These are phyloP conservation scores for Clonostachys rhizophaga DNA, from an alignment of 2,329 filamentous ascomycete genomes.

Conservation along the genomic window DNA sequence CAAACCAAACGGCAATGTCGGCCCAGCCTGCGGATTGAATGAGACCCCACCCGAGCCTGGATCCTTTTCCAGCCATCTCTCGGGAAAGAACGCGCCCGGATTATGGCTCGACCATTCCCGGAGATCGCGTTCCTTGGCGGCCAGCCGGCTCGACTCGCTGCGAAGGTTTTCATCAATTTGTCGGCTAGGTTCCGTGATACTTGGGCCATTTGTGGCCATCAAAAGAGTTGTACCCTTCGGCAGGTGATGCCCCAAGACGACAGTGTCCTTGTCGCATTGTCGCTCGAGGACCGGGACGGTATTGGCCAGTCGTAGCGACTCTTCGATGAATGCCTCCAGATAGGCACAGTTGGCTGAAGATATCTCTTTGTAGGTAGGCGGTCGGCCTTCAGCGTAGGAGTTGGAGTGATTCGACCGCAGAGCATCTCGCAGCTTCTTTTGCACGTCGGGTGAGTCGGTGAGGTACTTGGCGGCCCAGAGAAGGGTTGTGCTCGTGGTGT, in stretches of 20 bases:
- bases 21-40: conserved; percentile 22
- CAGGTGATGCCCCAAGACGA: conserved; percentile 14
- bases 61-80: conserved; percentile 2
- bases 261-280: conserved; percentile 9
- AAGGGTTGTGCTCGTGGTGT: conserved; percentile 17
- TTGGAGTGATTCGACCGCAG: conserved; percentile 7
- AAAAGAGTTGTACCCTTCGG: conserved; percentile 14
- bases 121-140: neutral
- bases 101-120: conserved; percentile 5
- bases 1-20: conserved; percentile 22
- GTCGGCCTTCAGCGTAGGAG: conserved; percentile 9
- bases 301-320: conserved; percentile 16
- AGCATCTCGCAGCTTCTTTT: conserved; percentile 10
- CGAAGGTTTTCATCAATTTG: conserved; percentile 5
- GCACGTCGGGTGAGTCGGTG: conserved; percentile 5
- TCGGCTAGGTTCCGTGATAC: conserved; percentile 3
- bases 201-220: neutral
- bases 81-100: conserved; percentile 5
- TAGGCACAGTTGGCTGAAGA: conserved; percentile 11
- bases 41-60: neutral
- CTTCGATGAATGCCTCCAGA: conserved; percentile 20
- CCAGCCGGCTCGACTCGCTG: neutral
- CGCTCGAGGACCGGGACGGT: conserved; percentile 2
- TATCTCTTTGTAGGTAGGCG: conserved; percentile 14
- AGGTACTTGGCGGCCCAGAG: conserved; percentile 14